These are phyloP conservation scores for Cymbopogon flexuosus DNA, from an alignment of 202 grass and related monocot genomes.

Conservation along the genomic window DNA sequence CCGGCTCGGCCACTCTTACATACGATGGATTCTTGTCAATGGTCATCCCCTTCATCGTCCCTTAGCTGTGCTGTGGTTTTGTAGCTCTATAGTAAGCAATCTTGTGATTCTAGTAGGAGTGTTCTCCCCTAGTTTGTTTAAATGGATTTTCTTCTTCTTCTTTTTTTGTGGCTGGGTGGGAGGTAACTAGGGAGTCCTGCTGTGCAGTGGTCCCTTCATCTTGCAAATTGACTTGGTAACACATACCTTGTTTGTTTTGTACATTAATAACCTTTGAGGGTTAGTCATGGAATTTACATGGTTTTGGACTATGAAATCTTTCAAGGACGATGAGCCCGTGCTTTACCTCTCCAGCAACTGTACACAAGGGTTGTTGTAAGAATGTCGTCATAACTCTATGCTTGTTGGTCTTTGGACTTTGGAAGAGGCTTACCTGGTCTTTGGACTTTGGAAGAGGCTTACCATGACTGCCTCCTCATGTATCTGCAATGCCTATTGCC, in stretches of 20 bases:
- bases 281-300: background rate
- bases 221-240: background rate
- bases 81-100: conserved; percentile 4
- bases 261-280: background rate
- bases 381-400: no score
- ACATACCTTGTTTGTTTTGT: background rate
- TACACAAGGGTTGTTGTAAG: no score
- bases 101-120: background rate
- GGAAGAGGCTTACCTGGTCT: no score
- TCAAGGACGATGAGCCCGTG: background rate
- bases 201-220: no score
- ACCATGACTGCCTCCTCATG: no score
- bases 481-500: no score
- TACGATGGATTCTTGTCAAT: conserved; percentile 70
- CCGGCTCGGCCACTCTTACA: conserved; percentile 56
- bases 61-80: conserved; percentile 25
- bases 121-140: background rate
- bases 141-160: background rate
- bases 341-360: background rate
- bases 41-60: conserved; percentile 79
- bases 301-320: background rate
- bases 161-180: no score
- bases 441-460: no score
- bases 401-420: no score
- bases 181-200: background rate